Evolutionary conservation across 345 rosid species (phyloP), one percentile per base, ranked within the genome.

Genomic region (Kernera saxatilis): DNA sequence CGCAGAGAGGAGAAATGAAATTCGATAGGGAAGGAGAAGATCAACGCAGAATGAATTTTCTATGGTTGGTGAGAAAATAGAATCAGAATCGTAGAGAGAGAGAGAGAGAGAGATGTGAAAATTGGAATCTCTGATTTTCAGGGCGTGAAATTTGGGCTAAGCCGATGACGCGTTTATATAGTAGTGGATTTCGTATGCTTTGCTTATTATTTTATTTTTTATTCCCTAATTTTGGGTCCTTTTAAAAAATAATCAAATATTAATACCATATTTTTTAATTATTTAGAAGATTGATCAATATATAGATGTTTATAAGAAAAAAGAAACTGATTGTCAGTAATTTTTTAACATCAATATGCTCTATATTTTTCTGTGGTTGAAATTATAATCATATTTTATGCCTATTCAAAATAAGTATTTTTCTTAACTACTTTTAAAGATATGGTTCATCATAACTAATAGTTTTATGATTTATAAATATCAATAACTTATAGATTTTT

Each of bases 111-210:
- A 17, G 4, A 40, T 2, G 7, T 3, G 22, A 40, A 44, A 17
- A 40, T 2, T 40, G 17, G 75, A 76, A 69, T 76, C 75, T 76
- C 48, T 76, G 67, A 48, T 37, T 76, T 37, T 55, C n/a, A 35
- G 65, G 27, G 30, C 22, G 59, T 53, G 64, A 5, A 18, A 39
- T 53, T 41, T 53, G 40, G 55, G 58, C 45, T 22, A 0, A 44
- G 23, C 67, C 59, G 4, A 62, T 61, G 65, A 75, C 70, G 64
- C 79, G 14, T 69, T 76, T 76, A 21, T 76, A 70, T 76, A 76
- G 1, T 63, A 44, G 43, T 59, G 36, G 73, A 68, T 51, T 64
- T 73, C 50, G 2, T 45, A 40, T 27, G 2, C 30, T n/a, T 2
- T 0, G 12, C 18, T 23, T n/a, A 5, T 61, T 56, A 6, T 48